Percentiles rank a stretch among this genome's conserved stretches.
These are phyloP conservation scores for Xylaria flabelliformis DNA, from an alignment of 495 filamentous ascomycete species.

Conservation along the genomic window DNA sequence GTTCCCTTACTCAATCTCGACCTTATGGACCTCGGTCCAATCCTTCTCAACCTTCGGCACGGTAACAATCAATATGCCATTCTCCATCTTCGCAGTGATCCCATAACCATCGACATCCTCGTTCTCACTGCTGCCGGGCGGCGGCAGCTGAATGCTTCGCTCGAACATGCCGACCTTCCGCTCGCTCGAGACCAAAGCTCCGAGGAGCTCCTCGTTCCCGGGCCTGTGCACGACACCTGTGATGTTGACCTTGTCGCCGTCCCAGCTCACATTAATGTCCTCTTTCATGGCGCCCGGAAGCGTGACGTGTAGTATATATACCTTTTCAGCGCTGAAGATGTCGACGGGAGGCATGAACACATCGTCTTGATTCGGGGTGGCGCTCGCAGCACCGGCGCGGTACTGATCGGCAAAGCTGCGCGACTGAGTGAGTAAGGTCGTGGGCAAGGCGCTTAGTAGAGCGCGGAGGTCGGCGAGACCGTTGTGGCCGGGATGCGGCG, in stretches of 20 bases:
- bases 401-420: slow-evolving; percentile 47
- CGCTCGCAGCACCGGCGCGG: slow-evolving; percentile 29
- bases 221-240: slow-evolving; percentile 74
- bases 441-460: slow-evolving; percentile 46
- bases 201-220: slow-evolving; percentile 74
- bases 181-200: slow-evolving; percentile 66
- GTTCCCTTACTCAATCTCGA: slow-evolving; percentile 58
- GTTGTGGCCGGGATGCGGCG: slow-evolving; percentile 28
- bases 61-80: slow-evolving; percentile 67
- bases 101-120: slow-evolving; percentile 67
- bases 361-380: slow-evolving; percentile 35
- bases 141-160: slow-evolving; percentile 66
- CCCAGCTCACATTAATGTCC: slow-evolving; percentile 78
- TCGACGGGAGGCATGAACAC: slow-evolving; percentile 73
- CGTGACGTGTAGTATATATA: slow-evolving; percentile 73
- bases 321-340: slow-evolving; percentile 69
- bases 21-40: slow-evolving; percentile 64
- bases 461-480: slow-evolving; percentile 49
- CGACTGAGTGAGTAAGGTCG: slow-evolving; percentile 51
- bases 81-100: slow-evolving; percentile 69
- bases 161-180: slow-evolving; percentile 76
- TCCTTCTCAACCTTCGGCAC: slow-evolving; percentile 72
- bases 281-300: slow-evolving; percentile 79
- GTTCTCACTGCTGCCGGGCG: slow-evolving; percentile 52
- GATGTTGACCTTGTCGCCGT: slow-evolving; percentile 70